Percentiles rank a stretch among this genome's conserved stretches.
Evolutionary conservation across 2,329 filamentous ascomycete genomes (phyloP).

Genomic region (Lecanicillium sp.): DNA sequence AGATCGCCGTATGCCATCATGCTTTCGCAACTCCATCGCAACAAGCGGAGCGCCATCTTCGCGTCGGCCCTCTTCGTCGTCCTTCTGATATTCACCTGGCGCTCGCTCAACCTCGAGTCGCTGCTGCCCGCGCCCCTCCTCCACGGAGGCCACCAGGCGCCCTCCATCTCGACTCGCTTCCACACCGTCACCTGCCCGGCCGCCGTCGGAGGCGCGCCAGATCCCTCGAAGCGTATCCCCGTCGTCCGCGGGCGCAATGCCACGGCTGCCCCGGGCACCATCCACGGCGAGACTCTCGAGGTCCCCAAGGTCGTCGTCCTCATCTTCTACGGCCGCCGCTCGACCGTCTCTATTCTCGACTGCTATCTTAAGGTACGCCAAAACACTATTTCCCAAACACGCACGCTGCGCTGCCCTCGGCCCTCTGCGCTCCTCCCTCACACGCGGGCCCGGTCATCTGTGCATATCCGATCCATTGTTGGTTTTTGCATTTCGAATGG

Average conservation of each 20-base stretch:
- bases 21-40: constrained; percentile 3
- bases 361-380: constrained; percentile 37
- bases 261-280: neutral
- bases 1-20: neutral
- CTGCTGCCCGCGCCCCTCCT: constrained; percentile 11
- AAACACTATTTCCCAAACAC: no score
- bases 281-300: constrained; percentile 11
- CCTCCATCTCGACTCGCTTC: neutral
- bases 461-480: no score
- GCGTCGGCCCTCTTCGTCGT: constrained; percentile 7
- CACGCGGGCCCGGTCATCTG: no score
- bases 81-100: constrained; percentile 11
- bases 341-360: constrained; percentile 39
- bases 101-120: constrained; percentile 10
- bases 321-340: constrained; percentile 40
- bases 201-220: constrained; percentile 1
- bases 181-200: constrained; percentile 11
- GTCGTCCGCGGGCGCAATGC: constrained; percentile 12
- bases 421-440: no score
- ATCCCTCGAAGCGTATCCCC: constrained; percentile 7
- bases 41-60: constrained; percentile 7
- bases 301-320: constrained; percentile 35
- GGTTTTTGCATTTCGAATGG: no score
- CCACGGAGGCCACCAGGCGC: neutral
- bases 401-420: no score